A percentile compares a stretch with the other conserved stretches of the same genome.
phyloP scores from a whole-genome alignment of 768 basidiomycete genomes.

The Psilocybe subaeruginosa region DNA sequence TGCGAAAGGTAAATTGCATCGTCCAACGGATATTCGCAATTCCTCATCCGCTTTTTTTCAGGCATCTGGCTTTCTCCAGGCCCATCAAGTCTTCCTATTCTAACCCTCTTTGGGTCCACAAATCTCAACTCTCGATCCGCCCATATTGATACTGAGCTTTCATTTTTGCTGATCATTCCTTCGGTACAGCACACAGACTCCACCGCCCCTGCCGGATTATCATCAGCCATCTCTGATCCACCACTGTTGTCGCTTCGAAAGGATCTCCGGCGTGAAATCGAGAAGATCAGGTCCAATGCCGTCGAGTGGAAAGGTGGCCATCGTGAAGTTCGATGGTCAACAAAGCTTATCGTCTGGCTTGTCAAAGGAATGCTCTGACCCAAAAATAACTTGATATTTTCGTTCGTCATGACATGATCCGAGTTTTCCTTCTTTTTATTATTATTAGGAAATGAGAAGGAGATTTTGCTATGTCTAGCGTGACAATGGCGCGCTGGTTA shows the following conservation, averaged over 20 bases:
- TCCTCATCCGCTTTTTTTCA: slow-evolving; percentile 27
- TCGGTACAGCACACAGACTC: slow-evolving; percentile 33
- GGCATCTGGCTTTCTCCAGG: slow-evolving; percentile 85
- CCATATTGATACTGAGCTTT: slow-evolving; percentile 89
- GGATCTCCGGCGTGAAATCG: slow-evolving; percentile 56
- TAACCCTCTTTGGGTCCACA: slow-evolving; percentile 93
- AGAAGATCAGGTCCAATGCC: slow-evolving; percentile 50
- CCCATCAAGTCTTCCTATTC: slow-evolving; percentile 49
- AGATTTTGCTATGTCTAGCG: neutral
- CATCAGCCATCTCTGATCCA: slow-evolving; percentile 11
- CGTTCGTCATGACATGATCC: neutral
- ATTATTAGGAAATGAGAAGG: neutral
- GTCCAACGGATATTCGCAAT: neutral
- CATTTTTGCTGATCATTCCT: slow-evolving; percentile 80
- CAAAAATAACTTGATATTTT: neutral
- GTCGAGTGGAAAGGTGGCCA: slow-evolving; percentile 61
- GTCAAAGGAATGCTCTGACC: slow-evolving; percentile 71
- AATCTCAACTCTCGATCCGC: slow-evolving; percentile 93
- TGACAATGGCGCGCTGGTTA: neutral
- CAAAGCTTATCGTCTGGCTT: slow-evolving; percentile 62
- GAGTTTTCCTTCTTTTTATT: neutral
- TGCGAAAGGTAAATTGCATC: slow-evolving; percentile 75
- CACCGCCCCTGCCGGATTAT: slow-evolving; percentile 9
- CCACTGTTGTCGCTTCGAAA: slow-evolving; percentile 39
- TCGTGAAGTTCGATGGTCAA: slow-evolving; percentile 63